Base-by-base conservation (phyloP, 108 stramenopile genomes). In the Conticribra guillardii region DNA sequence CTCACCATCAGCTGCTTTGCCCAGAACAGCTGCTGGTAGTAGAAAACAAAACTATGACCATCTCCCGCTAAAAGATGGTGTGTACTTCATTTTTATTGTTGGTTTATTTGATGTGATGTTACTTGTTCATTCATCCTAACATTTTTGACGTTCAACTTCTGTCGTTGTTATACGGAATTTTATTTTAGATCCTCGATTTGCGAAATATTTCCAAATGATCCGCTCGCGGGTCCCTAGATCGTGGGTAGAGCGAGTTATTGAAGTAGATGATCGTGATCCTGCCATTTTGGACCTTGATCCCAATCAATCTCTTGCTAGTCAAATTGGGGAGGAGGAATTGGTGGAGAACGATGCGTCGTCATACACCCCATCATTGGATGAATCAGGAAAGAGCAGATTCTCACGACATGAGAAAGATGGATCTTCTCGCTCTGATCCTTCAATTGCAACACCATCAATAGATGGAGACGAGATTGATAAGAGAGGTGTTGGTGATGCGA, bases 151-250 rank as follows among this genome's bases (percentile, higher is more conserved):
- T 33, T 49, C 27, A n/a, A n/a, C 30, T 58, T 27, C 44, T 59
- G 29, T 48, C 31, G 54, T 53, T 3, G n/a, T 49, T n/a, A n/a
- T n/a, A n/a, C n/a, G n/a, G n/a, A 0, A 0, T 61, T 3, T 45
- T 37, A 54, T 63, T 57, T 11, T 11, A 41, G 78, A 79, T 32
- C 78, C 78, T 41, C 70, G 71, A 21, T 79, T 67, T 52, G 54
- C 71, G 0, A 79, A 79, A 59, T 79, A 79, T 51, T 81, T 81
- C 57, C 69, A 81, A 73, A 81, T 81, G 80, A 65, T 81, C 26
- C 69, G 71, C 48, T 73, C 71, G 11, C 45, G 80, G 29, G 71
- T 81, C 4, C 80, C 80, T 45, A 41, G 75, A 34, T 76, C 70
- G 33, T 72, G 75, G 75, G 80, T 73, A n/a, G 71, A 81, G 54